phyloP scores from a whole-genome alignment of 192 early-diverging fungal genomes.

The Endogone sp. region DNA sequence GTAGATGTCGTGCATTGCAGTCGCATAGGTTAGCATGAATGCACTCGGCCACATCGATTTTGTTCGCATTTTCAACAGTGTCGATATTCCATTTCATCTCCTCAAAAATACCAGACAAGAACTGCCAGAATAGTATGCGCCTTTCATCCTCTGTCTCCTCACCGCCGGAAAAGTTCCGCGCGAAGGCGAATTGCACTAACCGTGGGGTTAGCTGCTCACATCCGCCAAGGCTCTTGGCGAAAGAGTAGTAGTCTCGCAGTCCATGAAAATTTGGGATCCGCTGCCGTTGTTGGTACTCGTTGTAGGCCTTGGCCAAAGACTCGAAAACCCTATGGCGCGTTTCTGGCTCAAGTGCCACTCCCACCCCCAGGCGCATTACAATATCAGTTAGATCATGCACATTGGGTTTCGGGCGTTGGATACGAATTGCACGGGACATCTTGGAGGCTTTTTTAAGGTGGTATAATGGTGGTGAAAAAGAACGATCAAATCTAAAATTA shows the following conservation, averaged over 20 bases:
- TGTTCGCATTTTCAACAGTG: background rate
- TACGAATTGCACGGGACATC: too few relatives aligned
- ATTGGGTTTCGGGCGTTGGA: too few relatives aligned
- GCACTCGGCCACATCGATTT: background rate
- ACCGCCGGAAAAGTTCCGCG: background rate
- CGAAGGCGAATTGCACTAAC: background rate
- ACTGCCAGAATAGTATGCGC: background rate
- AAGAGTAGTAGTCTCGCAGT: background rate
- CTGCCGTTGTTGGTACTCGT: too few relatives aligned
- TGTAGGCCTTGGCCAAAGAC: background rate
- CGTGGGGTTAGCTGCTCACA: background rate
- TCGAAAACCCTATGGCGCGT: too few relatives aligned
- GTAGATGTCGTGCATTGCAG: constrained; percentile 13
- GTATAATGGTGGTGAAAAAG: too few relatives aligned
- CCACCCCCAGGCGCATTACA: too few relatives aligned
- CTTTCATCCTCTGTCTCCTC: background rate
- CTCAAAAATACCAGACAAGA: background rate
- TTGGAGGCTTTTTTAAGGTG: too few relatives aligned
- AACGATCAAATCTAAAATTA: too few relatives aligned
- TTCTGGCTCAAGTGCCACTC: too few relatives aligned
- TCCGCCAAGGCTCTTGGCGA: constrained; percentile 10
- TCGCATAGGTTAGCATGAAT: constrained; percentile 11
- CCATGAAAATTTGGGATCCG: constrained; percentile 6
- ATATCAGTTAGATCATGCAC: too few relatives aligned
- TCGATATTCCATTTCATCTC: background rate